Conservation (phyloP, 495 filamentous ascomycete genomes). For the Penicillium cataractarum region DNA sequence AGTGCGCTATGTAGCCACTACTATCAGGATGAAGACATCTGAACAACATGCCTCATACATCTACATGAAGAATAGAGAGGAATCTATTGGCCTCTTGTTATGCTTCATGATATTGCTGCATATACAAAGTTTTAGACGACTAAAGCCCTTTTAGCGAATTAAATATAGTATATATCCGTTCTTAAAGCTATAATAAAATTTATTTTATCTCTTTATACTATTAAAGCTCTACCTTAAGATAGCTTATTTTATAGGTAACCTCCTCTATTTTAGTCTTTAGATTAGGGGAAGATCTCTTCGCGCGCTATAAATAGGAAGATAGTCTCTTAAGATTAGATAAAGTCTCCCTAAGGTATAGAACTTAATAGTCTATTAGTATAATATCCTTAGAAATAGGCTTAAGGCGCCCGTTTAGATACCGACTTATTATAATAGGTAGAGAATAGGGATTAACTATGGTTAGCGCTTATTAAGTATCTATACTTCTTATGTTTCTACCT, state of each 20-base stretch:
- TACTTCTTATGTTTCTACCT: too few species aligned
- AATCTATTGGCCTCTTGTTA: too few species aligned
- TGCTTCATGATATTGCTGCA: too few species aligned
- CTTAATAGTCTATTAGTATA: background rate
- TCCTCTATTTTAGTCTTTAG: background rate
- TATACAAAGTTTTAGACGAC: too few species aligned
- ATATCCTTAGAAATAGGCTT: background rate
- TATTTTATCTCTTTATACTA: slow-evolving; percentile 1
- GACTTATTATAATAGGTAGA: background rate
- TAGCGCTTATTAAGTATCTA: too few species aligned
- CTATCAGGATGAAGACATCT: too few species aligned
- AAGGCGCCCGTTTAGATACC: background rate
- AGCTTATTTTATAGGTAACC: background rate
- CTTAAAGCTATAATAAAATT: background rate
- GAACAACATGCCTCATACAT: too few species aligned
- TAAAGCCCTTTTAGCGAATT: background rate
- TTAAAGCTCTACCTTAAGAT: slow-evolving; percentile 1
- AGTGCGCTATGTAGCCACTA: too few species aligned
- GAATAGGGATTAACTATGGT: background rate
- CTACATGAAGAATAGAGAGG: too few species aligned
- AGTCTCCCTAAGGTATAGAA: background rate
- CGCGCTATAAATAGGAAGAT: background rate
- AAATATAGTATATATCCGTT: background rate
- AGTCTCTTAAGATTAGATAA: background rate
- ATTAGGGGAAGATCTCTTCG: background rate